Evolutionary conservation across 2,329 filamentous ascomycete species (phyloP).

Genomic region (Alternaria sp.): DNA sequence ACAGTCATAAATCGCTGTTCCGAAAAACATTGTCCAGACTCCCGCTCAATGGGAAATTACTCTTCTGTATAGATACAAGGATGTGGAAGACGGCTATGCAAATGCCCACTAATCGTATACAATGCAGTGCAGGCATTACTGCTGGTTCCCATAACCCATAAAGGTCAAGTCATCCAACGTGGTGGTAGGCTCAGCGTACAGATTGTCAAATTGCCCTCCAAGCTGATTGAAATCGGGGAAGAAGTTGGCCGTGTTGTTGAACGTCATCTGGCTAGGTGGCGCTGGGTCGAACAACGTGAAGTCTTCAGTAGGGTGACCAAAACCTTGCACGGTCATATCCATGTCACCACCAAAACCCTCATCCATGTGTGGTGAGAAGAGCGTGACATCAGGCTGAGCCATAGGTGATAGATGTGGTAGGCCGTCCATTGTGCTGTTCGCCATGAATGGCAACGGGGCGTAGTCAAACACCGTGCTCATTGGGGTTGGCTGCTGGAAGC

Average conservation of each 20-base stretch:
- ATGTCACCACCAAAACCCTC: conserved; percentile 66
- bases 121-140: conserved; percentile 30
- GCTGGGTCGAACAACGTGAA: conserved; percentile 67
- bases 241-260: conserved; percentile 45
- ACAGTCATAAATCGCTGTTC: conserved; percentile 27
- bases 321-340: conserved; percentile 43
- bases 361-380: conserved; percentile 72
- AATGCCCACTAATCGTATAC: conserved; percentile 34
- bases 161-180: conserved; percentile 44
- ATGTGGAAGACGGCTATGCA: conserved; percentile 31
- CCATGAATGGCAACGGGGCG: conserved; percentile 50
- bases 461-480: conserved; percentile 52
- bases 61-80: conserved; percentile 24
- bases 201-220: conserved; percentile 51
- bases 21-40: conserved; percentile 26
- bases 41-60: conserved; percentile 21
- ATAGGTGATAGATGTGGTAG: conserved; percentile 70
- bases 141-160: conserved; percentile 34
- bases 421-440: conserved; percentile 33
- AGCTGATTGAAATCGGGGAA: conserved; percentile 53
- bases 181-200: conserved; percentile 39
- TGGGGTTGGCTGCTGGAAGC: conserved; percentile 65
- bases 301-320: conserved; percentile 57
- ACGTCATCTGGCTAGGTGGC: conserved; percentile 33
- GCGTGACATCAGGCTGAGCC: conserved; percentile 72